Evolutionary conservation across 1,139 yeast genomes (phyloP), one percentile per base, ranked within the genome.

Genomic region (Magnusiomyces ingens): DNA sequence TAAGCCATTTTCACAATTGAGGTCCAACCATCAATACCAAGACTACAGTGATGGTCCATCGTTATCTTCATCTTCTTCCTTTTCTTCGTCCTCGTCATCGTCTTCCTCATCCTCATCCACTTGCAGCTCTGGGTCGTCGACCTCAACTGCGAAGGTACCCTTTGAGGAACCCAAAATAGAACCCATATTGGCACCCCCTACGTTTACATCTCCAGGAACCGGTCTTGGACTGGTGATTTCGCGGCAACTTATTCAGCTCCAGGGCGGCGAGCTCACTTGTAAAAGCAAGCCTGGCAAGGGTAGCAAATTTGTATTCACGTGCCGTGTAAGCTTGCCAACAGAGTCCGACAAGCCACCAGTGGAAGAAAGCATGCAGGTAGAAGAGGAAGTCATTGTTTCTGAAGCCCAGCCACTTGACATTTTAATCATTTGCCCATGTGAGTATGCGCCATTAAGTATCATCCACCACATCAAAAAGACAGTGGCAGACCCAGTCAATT

Each of bases 1-100:
- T 71, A 95, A 89, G 64, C 96, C 97, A 2, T 90, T 89, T 71
- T 87, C 89, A 37, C 97, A 90, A 70, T 95, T 96, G 21, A 50
- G 51, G 46, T 29, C 32, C 8, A 26, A 26, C 8, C 32, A 26
- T 8, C 32, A 26, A 8, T 26, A 26, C 8, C 32, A 26, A 26
- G 32, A 26, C 8, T 26, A 26, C 8, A 26, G 32, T 8, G 32
- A 26, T 26, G 8, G 32, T 26, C 32, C 32, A 26, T 5, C 32
- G 8, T 26, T 8, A 26, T 26, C 32, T 4, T 26, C 32, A 26
- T 26, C 32, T 5, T 26, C 32, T 26, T 26, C 32, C 4, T 26
- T n/a, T 4, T 26, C 32, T 5, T 26, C 32, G 8, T 26, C 32
- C 8, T 26, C 32, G 8, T 26, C 32, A 26, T 5, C 32, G 8